A percentile compares a stretch with the other conserved stretches of the same genome.
Evolutionary conservation across 192 early-diverging fungal species (phyloP).

Genomic region (Entrophospora sp.): DNA sequence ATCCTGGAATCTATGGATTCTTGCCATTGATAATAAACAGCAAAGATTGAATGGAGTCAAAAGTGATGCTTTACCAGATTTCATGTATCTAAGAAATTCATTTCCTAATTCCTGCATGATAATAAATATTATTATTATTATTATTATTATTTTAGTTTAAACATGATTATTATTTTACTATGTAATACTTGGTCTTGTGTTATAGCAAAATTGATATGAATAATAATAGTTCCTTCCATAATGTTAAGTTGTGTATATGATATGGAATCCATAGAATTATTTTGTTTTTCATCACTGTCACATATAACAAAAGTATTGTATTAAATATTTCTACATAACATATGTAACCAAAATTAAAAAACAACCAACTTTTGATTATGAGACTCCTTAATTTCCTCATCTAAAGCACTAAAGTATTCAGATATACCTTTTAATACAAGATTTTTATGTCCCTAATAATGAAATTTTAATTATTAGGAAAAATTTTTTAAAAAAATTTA

Average conservation of each 20-base stretch:
- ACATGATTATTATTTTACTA: slow-evolving; percentile 16
- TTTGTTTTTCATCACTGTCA: slow-evolving; percentile 22
- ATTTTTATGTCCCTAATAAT: slow-evolving; percentile 43
- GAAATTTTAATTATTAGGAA: neutral
- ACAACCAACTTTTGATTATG: neutral
- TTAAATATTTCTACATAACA: slow-evolving; percentile 19
- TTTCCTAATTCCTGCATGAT: slow-evolving; percentile 34
- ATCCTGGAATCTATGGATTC: slow-evolving; percentile 64
- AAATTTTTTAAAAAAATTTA: neutral
- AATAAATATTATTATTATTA: neutral
- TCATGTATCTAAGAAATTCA: slow-evolving; percentile 47
- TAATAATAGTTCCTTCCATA: slow-evolving; percentile 59
- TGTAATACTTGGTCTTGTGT: slow-evolving; percentile 61
- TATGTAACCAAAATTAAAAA: neutral
- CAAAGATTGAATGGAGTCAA: slow-evolving; percentile 57
- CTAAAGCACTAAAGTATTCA: slow-evolving; percentile 48
- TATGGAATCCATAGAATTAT: slow-evolving; percentile 15
- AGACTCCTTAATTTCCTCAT: slow-evolving; percentile 21
- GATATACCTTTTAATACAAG: slow-evolving; percentile 44
- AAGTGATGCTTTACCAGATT: slow-evolving; percentile 27
- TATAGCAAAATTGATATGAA: slow-evolving; percentile 62
- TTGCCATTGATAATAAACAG: slow-evolving; percentile 56
- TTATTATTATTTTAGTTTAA: neutral
- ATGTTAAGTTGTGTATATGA: slow-evolving; percentile 35
- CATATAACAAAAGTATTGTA: slow-evolving; percentile 7